These are phyloP conservation scores for Suillus placidus DNA, from an alignment of 768 basidiomycete species.

Conservation along the genomic window DNA sequence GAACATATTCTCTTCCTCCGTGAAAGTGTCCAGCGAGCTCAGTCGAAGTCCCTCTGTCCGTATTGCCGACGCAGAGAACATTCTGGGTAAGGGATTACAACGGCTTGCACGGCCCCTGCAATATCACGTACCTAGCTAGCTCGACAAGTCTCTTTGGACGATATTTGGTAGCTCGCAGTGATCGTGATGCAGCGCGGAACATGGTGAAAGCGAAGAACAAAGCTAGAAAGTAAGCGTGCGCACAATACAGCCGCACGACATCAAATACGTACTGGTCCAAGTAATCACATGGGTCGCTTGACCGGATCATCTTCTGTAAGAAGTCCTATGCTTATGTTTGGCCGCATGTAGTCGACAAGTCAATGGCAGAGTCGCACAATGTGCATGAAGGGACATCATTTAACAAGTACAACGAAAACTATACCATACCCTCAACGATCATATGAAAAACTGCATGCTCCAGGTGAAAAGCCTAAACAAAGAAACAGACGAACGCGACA, in stretches of 20 bases:
- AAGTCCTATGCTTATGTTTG: background rate
- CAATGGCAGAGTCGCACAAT: background rate
- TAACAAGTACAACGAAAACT: background rate
- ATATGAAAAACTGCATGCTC: constrained; percentile 6
- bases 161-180: constrained; percentile 14
- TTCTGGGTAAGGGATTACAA: constrained; percentile 13
- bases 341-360: background rate
- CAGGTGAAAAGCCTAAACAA: constrained; percentile 4
- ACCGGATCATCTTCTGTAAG: background rate
- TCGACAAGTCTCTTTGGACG: background rate
- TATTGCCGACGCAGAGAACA: constrained; percentile 28
- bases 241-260: background rate
- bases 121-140: background rate
- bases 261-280: background rate
- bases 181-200: constrained; percentile 27
- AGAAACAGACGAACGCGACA: background rate
- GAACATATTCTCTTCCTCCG: constrained; percentile 94
- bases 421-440: constrained; percentile 8
- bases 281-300: background rate
- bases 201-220: constrained; percentile 18
- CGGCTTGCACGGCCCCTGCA: background rate
- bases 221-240: background rate
- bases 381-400: constrained; percentile 5
- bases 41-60: constrained; percentile 35
- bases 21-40: constrained; percentile 78